Conservation (phyloP, 352 stramenopile genomes). For the Pythium grandisporangium region DNA sequence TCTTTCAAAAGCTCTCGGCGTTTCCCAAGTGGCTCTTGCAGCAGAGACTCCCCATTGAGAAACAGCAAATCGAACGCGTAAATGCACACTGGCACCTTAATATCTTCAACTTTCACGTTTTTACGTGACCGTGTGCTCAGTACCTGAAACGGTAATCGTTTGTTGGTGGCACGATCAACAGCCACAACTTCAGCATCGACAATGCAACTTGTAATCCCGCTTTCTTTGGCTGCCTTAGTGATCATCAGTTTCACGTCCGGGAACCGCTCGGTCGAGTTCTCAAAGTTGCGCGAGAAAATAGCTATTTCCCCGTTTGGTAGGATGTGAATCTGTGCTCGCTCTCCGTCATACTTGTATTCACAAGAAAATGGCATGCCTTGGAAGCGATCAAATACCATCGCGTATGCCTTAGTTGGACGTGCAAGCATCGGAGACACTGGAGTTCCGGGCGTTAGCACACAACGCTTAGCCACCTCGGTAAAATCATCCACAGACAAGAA, state of each 20-base stretch:
- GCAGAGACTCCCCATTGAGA: slow-evolving; percentile 94
- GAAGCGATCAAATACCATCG: slow-evolving; percentile 97
- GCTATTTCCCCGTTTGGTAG: slow-evolving; percentile 82
- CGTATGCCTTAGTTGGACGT: slow-evolving; percentile 94
- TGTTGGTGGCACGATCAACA: slow-evolving; percentile 92
- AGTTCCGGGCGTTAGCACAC: slow-evolving; percentile 92
- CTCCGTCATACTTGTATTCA: slow-evolving; percentile 99
- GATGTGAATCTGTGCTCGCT: slow-evolving; percentile 96
- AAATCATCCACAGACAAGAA: slow-evolving; percentile 52
- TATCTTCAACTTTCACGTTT: slow-evolving; percentile 83
- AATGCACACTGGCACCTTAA: slow-evolving; percentile 89
- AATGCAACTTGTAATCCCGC: slow-evolving; percentile 87
- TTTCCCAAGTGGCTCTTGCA: slow-evolving; percentile 85
- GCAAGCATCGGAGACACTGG: slow-evolving; percentile 99
- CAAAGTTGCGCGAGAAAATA: slow-evolving; percentile 98
- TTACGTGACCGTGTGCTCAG: slow-evolving; percentile 97
- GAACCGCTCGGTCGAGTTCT: slow-evolving; percentile 98
- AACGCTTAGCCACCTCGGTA: slow-evolving; percentile 53
- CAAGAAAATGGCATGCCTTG: slow-evolving; percentile 95
- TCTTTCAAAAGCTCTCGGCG: slow-evolving; percentile 88
- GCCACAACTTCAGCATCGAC: slow-evolving; percentile 99
- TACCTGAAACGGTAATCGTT: slow-evolving; percentile 98
- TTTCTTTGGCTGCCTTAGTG: slow-evolving; percentile 39
- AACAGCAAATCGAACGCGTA: slow-evolving; percentile 99
- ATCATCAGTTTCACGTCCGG: slow-evolving; percentile 85